Conservation (phyloP, 208 protist species). For the Sergeia podlipaevii region DNA sequence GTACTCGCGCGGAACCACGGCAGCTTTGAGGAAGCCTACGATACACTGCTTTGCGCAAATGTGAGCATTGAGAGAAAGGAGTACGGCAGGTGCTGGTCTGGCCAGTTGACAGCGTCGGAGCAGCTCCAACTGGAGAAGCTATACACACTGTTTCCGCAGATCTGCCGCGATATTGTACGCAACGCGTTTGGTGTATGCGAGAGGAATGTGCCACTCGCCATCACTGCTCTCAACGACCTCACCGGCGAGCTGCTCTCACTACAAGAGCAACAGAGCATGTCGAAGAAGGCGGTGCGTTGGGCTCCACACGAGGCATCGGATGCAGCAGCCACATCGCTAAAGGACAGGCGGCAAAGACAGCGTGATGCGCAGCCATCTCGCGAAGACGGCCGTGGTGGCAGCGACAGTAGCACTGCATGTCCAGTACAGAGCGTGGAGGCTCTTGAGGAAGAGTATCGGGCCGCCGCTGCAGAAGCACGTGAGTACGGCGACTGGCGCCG, state of each 20-base stretch:
- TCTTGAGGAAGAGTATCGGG: slow-evolving; percentile 24
- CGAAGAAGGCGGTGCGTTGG: slow-evolving; percentile 12
- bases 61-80: slow-evolving; percentile 32
- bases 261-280: slow-evolving; percentile 16
- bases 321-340: neutral
- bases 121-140: slow-evolving; percentile 43
- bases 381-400: neutral
- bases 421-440: slow-evolving; percentile 19
- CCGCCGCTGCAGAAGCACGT: slow-evolving; percentile 33
- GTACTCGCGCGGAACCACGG: slow-evolving; percentile 31
- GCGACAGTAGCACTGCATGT: neutral
- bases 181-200: slow-evolving; percentile 34
- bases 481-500: slow-evolving; percentile 71
- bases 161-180: slow-evolving; percentile 44
- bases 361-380: no score
- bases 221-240: slow-evolving; percentile 46
- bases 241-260: slow-evolving; percentile 31
- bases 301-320: neutral
- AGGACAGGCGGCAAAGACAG: neutral
- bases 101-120: slow-evolving; percentile 31
- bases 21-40: slow-evolving; percentile 62
- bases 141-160: slow-evolving; percentile 41
- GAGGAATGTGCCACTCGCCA: slow-evolving; percentile 24
- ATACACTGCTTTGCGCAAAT: slow-evolving; percentile 45
- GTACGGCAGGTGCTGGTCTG: slow-evolving; percentile 31